Base-by-base conservation (phyloP, 805 yeast species). In the Hanseniaspora singularis region DNA sequence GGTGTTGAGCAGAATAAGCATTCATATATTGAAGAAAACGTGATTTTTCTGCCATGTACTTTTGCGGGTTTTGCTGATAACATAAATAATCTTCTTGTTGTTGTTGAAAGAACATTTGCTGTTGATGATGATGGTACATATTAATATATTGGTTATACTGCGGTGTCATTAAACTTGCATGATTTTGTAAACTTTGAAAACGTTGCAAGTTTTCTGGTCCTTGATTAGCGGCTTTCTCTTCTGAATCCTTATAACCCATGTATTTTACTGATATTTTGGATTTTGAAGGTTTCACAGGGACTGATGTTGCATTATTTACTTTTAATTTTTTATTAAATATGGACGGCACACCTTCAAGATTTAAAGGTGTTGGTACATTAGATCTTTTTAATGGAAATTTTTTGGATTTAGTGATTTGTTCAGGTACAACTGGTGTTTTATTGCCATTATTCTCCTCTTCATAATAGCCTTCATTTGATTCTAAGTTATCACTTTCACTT, bases 351-450 rank as follows among this genome's bases (percentile, higher is more conserved):
- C 26, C 27, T 19, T 41, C 15, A 9, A 46, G 14, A 23, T 46
- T 40, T 7, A 46, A 22, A 6, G 49, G 44, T 9, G 44, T 15
- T 19, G 49, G 49, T 2, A 27, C 14, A 9, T 31, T 38, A 16
- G 12, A 12, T 33, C 49, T 39, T 26, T 46, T 38, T n/a, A 45
- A 38, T 1, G 39, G 19, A 7, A 26, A 15, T 11, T 28, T 31
- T 15, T 39, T 19, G 18, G 19, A 18, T 11, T 6, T 38, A 10
- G 27, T n/a, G 12, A 12, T 9, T 30, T 19, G 15, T 22, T 15
- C 23, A 15, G 34, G 12, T 16, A 15, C 45, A 9, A 12, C 18
- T 16, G n/a, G 15, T 40, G 22, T 30, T 7, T 23, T 28, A 11
- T 28, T 1, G 9, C 9, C 14, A 5, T n/a, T 15, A n/a, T n/a